Evolutionary conservation across 2,329 filamentous ascomycete species (phyloP).

Genomic region (Aureobasidium sp.): DNA sequence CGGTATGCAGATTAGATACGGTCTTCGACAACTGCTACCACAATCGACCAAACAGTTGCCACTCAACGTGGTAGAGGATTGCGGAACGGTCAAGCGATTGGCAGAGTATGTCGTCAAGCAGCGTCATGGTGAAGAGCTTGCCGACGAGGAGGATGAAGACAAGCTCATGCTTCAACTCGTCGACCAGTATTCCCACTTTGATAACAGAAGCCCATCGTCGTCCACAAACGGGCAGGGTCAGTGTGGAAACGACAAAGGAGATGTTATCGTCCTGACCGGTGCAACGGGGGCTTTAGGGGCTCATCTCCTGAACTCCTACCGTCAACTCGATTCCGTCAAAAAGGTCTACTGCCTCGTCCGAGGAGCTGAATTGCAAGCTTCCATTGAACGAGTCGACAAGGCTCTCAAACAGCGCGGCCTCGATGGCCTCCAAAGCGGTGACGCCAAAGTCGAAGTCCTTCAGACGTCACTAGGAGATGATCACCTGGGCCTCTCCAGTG

Average conservation of each 20-base stretch:
- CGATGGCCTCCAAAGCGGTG: constrained; percentile 23
- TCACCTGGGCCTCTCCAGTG: constrained; percentile 39
- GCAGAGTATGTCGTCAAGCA: constrained; percentile 30
- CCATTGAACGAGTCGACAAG: constrained; percentile 35
- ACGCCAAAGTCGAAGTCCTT: constrained; percentile 40
- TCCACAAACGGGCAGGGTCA: constrained; percentile 9
- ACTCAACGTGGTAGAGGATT: constrained; percentile 52
- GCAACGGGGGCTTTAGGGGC: constrained; percentile 44
- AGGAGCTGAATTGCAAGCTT: constrained; percentile 33
- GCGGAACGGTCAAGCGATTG: constrained; percentile 41
- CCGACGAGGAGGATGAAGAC: constrained; percentile 27
- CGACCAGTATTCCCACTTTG: constrained; percentile 38
- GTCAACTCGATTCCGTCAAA: constrained; percentile 27
- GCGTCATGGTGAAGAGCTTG: constrained; percentile 26
- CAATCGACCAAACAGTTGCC: constrained; percentile 34
- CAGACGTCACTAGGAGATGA: constrained; percentile 39
- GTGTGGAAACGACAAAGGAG: constrained; percentile 12
- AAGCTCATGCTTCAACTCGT: constrained; percentile 39
- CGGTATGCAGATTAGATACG: constrained; percentile 43
- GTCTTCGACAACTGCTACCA: constrained; percentile 29
- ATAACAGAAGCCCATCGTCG: constrained; percentile 9
- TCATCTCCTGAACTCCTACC: constrained; percentile 41
- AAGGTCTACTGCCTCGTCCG: constrained; percentile 51
- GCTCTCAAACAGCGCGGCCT: constrained; percentile 33
- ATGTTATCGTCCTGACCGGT: constrained; percentile 36